phyloP scores from a whole-genome alignment of 768 basidiomycete genomes.

The Grammothele lineata region DNA sequence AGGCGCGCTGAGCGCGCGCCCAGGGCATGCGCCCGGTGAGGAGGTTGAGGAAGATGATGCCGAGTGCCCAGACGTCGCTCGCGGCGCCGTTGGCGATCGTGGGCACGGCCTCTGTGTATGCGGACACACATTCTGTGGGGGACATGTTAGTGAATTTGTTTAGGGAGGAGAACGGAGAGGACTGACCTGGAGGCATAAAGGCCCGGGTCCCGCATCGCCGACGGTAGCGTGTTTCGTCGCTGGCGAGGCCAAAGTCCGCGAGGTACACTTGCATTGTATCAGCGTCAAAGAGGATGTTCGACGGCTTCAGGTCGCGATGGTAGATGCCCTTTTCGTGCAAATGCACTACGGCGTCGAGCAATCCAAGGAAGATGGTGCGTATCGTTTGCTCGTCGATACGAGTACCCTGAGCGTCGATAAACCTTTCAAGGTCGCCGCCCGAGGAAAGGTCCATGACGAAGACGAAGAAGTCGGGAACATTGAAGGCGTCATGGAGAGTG shows the following conservation, averaged over 20 bases:
- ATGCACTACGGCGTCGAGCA: slow-evolving; percentile 46
- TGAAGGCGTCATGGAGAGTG: slow-evolving; percentile 18
- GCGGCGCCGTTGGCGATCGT: slow-evolving; percentile 81
- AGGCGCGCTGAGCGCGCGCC: too few species aligned
- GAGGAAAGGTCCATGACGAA: slow-evolving; percentile 25
- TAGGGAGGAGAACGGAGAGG: slow-evolving; percentile 11
- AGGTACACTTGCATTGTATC: slow-evolving; percentile 36
- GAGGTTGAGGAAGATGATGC: slow-evolving; percentile 91
- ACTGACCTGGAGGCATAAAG: slow-evolving; percentile 30
- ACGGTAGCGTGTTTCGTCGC: slow-evolving; percentile 8
- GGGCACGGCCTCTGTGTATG: slow-evolving; percentile 48
- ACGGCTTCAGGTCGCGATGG: slow-evolving; percentile 55
- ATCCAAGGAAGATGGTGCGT: slow-evolving; percentile 42
- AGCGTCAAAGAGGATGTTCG: slow-evolving; percentile 41
- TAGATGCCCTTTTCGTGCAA: slow-evolving; percentile 45
- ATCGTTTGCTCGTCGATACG: slow-evolving; percentile 42
- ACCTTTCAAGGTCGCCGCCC: slow-evolving; percentile 44
- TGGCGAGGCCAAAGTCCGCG: slow-evolving; percentile 48
- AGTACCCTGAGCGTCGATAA: slow-evolving; percentile 33
- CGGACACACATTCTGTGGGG: slow-evolving; percentile 76
- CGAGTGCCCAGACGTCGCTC: slow-evolving; percentile 92
- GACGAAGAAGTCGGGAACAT: slow-evolving; percentile 23
- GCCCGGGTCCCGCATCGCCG: slow-evolving; percentile 22
- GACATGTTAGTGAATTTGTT: not conserved
- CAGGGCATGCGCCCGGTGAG: slow-evolving; percentile 51